Evolutionary conservation across 1,139 yeast genomes (phyloP).

Genomic region (Hansenula sp.): DNA sequence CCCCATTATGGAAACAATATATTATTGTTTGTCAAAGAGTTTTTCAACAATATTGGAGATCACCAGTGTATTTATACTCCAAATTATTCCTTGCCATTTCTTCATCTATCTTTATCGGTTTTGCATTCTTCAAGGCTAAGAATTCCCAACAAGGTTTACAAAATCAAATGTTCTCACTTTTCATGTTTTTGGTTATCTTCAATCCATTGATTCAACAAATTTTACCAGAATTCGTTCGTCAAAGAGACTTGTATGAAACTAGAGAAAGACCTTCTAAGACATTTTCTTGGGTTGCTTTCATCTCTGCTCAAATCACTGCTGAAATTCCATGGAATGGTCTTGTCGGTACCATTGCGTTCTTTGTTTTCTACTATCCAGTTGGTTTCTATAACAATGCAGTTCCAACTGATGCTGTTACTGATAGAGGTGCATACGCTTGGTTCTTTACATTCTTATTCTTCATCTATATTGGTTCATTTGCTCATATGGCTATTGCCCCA

Average conservation of each 20-base stretch:
- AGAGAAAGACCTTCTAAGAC: slow-evolving; percentile 80
- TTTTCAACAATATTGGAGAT: slow-evolving; percentile 67
- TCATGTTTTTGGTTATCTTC: slow-evolving; percentile 64
- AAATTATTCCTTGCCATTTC: slow-evolving; percentile 49
- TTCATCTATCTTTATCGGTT: slow-evolving; percentile 51
- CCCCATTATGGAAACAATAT: slow-evolving; percentile 49
- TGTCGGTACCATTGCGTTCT: slow-evolving; percentile 62
- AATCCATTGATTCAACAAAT: slow-evolving; percentile 68
- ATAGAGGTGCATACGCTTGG: slow-evolving; percentile 71
- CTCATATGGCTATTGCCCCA: slow-evolving; percentile 61
- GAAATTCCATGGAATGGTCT: slow-evolving; percentile 76
- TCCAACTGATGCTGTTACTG: slow-evolving; percentile 46
- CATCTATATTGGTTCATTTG: slow-evolving; percentile 60
- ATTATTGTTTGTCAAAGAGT: slow-evolving; percentile 48
- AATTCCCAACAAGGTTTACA: slow-evolving; percentile 57
- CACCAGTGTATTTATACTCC: slow-evolving; percentile 70
- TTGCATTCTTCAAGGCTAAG: slow-evolving; percentile 60
- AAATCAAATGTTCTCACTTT: slow-evolving; percentile 65
- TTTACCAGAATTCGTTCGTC: slow-evolving; percentile 66
- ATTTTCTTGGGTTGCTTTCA: slow-evolving; percentile 58
- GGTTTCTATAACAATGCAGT: slow-evolving; percentile 60
- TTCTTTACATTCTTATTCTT: slow-evolving; percentile 51
- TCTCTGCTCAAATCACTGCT: slow-evolving; percentile 61
- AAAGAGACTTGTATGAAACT: slow-evolving; percentile 81
- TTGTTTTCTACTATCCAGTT: slow-evolving; percentile 81